A percentile compares a stretch with the other conserved stretches of the same genome.
Conservation (phyloP, 441 rosid genomes). For the Croton setiger region DNA sequence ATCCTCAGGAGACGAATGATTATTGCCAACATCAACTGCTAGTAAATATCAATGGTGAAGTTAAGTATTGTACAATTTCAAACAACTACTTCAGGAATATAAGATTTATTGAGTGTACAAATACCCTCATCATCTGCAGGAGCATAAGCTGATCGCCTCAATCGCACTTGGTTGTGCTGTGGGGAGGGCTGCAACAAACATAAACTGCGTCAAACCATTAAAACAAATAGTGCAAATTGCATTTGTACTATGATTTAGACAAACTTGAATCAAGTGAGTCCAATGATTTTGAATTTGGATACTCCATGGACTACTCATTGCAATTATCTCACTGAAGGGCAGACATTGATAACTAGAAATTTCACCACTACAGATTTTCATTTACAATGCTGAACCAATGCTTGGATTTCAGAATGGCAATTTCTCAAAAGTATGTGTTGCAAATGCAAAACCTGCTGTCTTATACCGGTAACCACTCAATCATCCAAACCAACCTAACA, state of each 20-base stretch:
- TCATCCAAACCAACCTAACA: too few relatives aligned
- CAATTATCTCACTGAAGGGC: too few relatives aligned
- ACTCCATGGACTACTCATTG: too few relatives aligned
- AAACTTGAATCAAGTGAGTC: background rate
- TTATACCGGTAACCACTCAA: too few relatives aligned
- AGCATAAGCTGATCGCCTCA: conserved; percentile 72
- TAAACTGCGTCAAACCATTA: background rate
- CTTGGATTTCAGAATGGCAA: too few relatives aligned
- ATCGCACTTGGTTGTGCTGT: conserved; percentile 64
- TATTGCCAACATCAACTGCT: conserved; percentile 26
- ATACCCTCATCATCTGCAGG: conserved; percentile 60
- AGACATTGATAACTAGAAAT: too few relatives aligned
- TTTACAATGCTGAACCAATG: too few relatives aligned
- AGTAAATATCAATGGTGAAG: background rate
- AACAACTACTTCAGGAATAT: background rate
- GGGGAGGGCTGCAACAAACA: conserved; percentile 54
- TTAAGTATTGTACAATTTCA: background rate
- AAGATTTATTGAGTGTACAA: background rate
- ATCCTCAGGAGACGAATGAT: conserved; percentile 30
- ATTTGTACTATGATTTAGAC: background rate
- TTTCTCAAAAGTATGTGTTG: too few relatives aligned
- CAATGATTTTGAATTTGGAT: background rate
- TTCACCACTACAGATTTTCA: too few relatives aligned
- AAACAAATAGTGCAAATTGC: background rate
- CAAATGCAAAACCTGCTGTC: too few relatives aligned